phyloP scores from a whole-genome alignment of 2,329 filamentous ascomycete genomes.

The Lasiodiplodia theobromae region DNA sequence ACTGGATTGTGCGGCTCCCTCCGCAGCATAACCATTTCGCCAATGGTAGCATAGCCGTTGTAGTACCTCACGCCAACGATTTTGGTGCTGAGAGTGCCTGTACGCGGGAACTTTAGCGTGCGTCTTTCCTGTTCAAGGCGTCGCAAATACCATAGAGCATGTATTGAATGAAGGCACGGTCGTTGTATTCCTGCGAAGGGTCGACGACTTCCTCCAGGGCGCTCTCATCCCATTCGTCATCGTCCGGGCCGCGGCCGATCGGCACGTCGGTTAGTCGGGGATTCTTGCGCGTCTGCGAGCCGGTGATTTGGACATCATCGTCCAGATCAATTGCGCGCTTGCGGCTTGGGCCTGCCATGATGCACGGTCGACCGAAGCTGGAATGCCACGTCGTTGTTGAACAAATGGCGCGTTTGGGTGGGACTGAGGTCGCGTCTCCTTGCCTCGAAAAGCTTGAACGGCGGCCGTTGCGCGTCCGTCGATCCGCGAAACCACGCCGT shows the following conservation, averaged over 20 bases:
- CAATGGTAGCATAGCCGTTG: slow-evolving; percentile 43
- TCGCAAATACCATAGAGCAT: slow-evolving; percentile 24
- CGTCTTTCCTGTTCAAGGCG: not conserved
- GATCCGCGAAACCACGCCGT: slow-evolving; percentile 1
- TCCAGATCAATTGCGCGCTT: slow-evolving; percentile 48
- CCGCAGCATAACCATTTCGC: slow-evolving; percentile 46
- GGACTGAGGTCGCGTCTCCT: not conserved
- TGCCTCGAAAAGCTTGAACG: slow-evolving; percentile 8
- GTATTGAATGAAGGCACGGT: slow-evolving; percentile 25
- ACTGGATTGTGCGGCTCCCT: slow-evolving; percentile 70
- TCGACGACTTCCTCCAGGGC: slow-evolving; percentile 14
- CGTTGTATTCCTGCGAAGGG: slow-evolving; percentile 22
- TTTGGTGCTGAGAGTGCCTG: slow-evolving; percentile 54
- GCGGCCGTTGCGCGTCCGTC: slow-evolving; percentile 6
- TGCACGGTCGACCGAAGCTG: not conserved
- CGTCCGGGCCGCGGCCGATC: not conserved
- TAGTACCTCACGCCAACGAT: slow-evolving; percentile 64
- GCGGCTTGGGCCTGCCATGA: slow-evolving; percentile 35
- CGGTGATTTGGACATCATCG: slow-evolving; percentile 31
- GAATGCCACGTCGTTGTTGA: not conserved
- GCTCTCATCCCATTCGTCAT: slow-evolving; percentile 10
- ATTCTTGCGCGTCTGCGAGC: slow-evolving; percentile 21
- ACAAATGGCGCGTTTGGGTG: not conserved
- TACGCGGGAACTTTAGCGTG: not conserved
- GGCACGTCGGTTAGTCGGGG: slow-evolving; percentile 14